Conservation (phyloP, 2,329 filamentous ascomycete species). For the Pestalotiopsis sp. region DNA sequence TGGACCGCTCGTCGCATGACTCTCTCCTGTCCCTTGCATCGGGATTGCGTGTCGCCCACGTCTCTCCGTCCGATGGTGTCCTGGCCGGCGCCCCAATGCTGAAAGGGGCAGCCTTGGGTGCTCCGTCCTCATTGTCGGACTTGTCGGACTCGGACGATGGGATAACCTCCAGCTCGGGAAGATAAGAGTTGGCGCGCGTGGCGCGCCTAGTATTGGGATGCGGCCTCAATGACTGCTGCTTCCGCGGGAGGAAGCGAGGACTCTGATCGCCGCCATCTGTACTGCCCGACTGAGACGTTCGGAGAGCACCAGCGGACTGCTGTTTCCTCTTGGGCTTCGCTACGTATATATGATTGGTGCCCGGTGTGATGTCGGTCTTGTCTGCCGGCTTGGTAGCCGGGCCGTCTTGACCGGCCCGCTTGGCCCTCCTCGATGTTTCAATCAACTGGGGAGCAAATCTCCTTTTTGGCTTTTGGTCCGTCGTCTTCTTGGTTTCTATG, state of each 20-base stretch:
- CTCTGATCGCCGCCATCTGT: conserved; percentile 29
- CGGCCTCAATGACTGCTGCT: conserved; percentile 41
- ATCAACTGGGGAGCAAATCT: conserved; percentile 79
- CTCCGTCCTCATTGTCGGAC: conserved; percentile 37
- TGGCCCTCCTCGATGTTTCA: conserved; percentile 74
- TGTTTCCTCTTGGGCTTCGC: conserved; percentile 43
- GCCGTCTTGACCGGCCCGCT: conserved; percentile 65
- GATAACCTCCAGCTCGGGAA: conserved; percentile 45
- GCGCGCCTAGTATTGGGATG: conserved; percentile 42
- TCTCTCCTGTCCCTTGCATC: conserved; percentile 59
- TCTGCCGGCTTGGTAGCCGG: conserved; percentile 66
- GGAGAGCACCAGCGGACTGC: conserved; percentile 26
- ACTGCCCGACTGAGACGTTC: conserved; percentile 25
- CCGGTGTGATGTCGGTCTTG: conserved; percentile 73
- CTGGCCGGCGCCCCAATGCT: conserved; percentile 13
- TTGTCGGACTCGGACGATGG: conserved; percentile 45
- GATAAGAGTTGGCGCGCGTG: conserved; percentile 41
- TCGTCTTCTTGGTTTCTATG: conserved; percentile 22
- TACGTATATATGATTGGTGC: conserved; percentile 64
- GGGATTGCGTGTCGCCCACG: conserved; percentile 30
- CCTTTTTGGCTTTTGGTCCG: conserved; percentile 38
- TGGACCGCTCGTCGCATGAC: conserved; percentile 74
- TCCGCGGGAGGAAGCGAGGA: conserved; percentile 39
- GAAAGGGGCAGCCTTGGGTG: conserved; percentile 17
- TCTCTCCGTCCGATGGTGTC: conserved; percentile 13